A percentile compares a stretch with the other conserved stretches of the same genome.
These are phyloP conservation scores for Torulaspora delbrueckii DNA, from an alignment of 805 yeast genomes.

Conservation along the genomic window DNA sequence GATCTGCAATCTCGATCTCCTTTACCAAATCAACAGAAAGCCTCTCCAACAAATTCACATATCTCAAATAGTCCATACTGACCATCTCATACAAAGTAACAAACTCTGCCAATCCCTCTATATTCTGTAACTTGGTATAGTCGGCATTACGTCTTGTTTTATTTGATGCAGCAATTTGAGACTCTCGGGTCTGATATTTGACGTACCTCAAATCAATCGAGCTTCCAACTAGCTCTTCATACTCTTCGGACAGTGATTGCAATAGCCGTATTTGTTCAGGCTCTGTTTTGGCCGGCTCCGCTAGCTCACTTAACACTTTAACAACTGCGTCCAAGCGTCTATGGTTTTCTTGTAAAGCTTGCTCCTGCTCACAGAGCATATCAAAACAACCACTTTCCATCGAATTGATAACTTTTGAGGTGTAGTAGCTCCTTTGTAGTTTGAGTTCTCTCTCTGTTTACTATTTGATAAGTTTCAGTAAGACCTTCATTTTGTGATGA, in stretches of 20 bases:
- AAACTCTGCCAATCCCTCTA: slow-evolving; percentile 17
- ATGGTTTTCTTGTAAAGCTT: slow-evolving; percentile 20
- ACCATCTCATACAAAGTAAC: slow-evolving; percentile 17
- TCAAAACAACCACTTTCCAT: slow-evolving; percentile 21
- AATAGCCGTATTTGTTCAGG: slow-evolving; percentile 14
- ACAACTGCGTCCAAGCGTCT: slow-evolving; percentile 16
- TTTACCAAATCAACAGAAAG: slow-evolving; percentile 28
- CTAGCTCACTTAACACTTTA: slow-evolving; percentile 11
- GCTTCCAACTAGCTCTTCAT: slow-evolving; percentile 11
- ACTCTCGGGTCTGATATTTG: slow-evolving; percentile 23
- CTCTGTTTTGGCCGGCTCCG: slow-evolving; percentile 17
- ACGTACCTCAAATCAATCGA: slow-evolving; percentile 20
- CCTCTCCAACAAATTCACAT: slow-evolving; percentile 25
- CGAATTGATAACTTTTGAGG: neutral
- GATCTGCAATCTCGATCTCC: slow-evolving; percentile 25
- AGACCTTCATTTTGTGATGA: slow-evolving; percentile 2
- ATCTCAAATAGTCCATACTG: slow-evolving; percentile 20
- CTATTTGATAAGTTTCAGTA: neutral
- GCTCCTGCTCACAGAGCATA: slow-evolving; percentile 27
- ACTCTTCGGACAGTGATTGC: slow-evolving; percentile 13
- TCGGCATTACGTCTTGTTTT: slow-evolving; percentile 7
- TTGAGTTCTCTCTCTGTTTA: neutral
- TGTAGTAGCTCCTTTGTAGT: neutral
- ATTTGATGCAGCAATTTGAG: slow-evolving; percentile 13
- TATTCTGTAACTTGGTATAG: slow-evolving; percentile 5